These are phyloP conservation scores for Aureobasidium sp. DNA, from an alignment of 2,329 filamentous ascomycete genomes.

Conservation along the genomic window DNA sequence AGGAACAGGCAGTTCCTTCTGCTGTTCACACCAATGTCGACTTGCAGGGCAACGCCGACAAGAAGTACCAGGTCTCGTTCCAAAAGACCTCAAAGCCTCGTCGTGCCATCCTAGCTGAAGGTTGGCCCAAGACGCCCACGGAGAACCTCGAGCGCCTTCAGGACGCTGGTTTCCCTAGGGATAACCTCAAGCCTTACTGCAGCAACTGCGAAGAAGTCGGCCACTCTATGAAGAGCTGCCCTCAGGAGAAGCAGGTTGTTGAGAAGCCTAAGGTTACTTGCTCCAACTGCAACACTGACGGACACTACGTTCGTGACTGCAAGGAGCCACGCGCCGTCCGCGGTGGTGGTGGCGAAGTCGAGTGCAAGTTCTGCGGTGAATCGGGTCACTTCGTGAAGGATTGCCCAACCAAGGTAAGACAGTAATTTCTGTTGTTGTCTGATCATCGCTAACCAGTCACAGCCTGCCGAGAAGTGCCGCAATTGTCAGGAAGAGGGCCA, in stretches of 20 bases:
- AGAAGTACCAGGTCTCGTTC: conserved; percentile 45
- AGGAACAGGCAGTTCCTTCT: conserved; percentile 46
- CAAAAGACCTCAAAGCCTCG: conserved; percentile 42
- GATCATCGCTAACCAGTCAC: background rate
- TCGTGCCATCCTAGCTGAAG: conserved; percentile 38
- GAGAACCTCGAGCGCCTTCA: conserved; percentile 47
- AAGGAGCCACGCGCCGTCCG: conserved; percentile 40
- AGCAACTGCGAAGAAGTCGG: conserved; percentile 46
- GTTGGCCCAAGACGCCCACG: conserved; percentile 44
- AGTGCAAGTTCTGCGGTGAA: conserved; percentile 29
- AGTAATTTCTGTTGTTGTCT: background rate
- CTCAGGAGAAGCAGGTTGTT: conserved; percentile 36
- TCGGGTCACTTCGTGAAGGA: conserved; percentile 31
- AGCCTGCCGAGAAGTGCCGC: conserved; percentile 25
- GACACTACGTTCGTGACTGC: conserved; percentile 31
- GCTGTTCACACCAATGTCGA: conserved; percentile 63
- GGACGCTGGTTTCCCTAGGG: conserved; percentile 45
- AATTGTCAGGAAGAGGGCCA: conserved; percentile 32
- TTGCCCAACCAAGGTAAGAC: conserved; percentile 23
- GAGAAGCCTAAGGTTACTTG: conserved; percentile 42
- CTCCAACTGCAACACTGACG: conserved; percentile 41
- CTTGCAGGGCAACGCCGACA: conserved; percentile 55
- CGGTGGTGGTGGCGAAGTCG: conserved; percentile 20
- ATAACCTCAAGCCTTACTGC: conserved; percentile 46
- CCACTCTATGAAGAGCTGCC: conserved; percentile 42